Evolutionary conservation across 1,284 basidiomycete species (phyloP).

Genomic region (Microbotryum lychnidis-dioicae): DNA sequence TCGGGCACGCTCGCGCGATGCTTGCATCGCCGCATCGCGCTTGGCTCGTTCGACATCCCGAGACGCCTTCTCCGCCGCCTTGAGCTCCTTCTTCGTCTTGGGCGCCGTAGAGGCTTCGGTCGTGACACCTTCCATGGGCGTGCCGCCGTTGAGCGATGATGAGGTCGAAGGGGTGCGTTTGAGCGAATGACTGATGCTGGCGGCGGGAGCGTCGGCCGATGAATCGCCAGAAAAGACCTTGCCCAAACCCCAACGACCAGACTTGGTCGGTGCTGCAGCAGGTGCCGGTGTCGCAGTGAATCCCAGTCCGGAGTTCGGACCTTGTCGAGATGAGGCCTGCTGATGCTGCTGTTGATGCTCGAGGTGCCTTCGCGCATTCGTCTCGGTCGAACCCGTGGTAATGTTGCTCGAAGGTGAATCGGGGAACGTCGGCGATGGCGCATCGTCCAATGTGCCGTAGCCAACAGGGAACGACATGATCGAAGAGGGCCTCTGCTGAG

Average conservation of each 20-base stretch:
- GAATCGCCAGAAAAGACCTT: neutral
- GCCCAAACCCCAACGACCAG: conserved; percentile 3
- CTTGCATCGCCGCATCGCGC: conserved; percentile 65
- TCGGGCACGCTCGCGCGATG: conserved; percentile 69
- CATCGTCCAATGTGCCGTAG: conserved; percentile 7
- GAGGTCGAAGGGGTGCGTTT: conserved; percentile 71
- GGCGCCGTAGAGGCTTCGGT: conserved; percentile 41
- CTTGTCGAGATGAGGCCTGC: neutral
- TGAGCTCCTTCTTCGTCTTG: conserved; percentile 43
- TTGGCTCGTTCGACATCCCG: conserved; percentile 81
- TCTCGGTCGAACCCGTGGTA: no score
- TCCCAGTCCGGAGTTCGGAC: neutral
- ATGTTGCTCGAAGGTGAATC: conserved; percentile 2
- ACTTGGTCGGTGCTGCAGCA: neutral
- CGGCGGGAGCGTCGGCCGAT: neutral
- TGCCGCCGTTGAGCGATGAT: conserved; percentile 43
- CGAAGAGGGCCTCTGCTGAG: conserved; percentile 23
- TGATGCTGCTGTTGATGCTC: neutral
- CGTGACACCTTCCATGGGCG: conserved; percentile 7
- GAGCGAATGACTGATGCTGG: conserved; percentile 45
- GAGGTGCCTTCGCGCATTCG: neutral
- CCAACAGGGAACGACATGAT: conserved; percentile 30
- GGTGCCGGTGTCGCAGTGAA: neutral
- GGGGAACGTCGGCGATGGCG: conserved; percentile 3
- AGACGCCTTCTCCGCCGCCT: conserved; percentile 69